These are phyloP conservation scores for Westerdykella sp. DNA, from an alignment of 2,329 filamentous ascomycete genomes.

Conservation along the genomic window DNA sequence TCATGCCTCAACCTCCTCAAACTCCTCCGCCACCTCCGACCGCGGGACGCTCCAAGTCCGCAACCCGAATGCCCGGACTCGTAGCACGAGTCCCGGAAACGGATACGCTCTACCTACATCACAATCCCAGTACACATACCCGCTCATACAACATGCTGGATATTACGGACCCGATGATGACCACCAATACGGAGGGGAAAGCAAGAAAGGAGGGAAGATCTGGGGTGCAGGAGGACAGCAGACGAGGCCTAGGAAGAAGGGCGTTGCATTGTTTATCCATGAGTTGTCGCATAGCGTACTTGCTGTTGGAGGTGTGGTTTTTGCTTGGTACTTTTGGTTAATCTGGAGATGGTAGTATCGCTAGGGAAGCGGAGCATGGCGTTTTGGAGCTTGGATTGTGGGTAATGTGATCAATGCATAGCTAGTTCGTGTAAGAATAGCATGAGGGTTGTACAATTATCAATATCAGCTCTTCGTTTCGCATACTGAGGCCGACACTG, in stretches of 20 bases:
- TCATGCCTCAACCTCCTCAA: slow-evolving; percentile 16
- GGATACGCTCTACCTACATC: slow-evolving; percentile 25
- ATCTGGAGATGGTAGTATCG: slow-evolving; percentile 52
- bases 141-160: slow-evolving; percentile 40
- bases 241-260: slow-evolving; percentile 30
- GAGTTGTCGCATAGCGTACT: slow-evolving; percentile 59
- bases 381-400: too few species aligned
- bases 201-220: slow-evolving; percentile 27
- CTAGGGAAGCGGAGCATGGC: too few species aligned
- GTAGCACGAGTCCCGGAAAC: slow-evolving; percentile 34
- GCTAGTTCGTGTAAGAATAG: too few species aligned
- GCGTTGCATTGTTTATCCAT: slow-evolving; percentile 44
- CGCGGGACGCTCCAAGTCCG: slow-evolving; percentile 23
- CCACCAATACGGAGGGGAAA: slow-evolving; percentile 8
- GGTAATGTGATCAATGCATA: too few species aligned
- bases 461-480: too few species aligned
- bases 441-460: too few species aligned
- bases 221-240: slow-evolving; percentile 22
- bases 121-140: slow-evolving; percentile 20
- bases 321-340: slow-evolving; percentile 61
- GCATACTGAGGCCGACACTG: too few species aligned
- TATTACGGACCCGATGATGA: slow-evolving; percentile 28
- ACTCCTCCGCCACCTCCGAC: slow-evolving; percentile 27
- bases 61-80: slow-evolving; percentile 26
- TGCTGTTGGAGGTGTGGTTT: slow-evolving; percentile 58